A percentile compares a stretch with the other conserved stretches of the same genome.
phyloP scores from a whole-genome alignment of 805 yeast species.

The Nakazawaea peltata region DNA sequence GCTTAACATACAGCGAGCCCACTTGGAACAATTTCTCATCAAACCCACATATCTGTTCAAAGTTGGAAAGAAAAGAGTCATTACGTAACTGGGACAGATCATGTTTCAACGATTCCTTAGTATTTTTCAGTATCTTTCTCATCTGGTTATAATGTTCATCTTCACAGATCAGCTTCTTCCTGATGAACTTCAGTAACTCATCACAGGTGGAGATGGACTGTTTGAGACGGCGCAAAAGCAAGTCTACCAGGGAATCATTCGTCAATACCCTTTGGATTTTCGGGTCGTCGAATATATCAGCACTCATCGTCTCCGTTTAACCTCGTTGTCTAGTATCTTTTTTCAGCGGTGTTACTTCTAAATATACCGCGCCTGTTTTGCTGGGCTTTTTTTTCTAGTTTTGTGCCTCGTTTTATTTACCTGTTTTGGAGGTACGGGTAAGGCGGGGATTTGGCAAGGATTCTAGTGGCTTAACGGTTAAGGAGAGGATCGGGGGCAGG shows the following conservation, averaged over 20 bases:
- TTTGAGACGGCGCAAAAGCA: slow-evolving; percentile 65
- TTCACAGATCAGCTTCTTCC: slow-evolving; percentile 70
- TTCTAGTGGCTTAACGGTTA: too few relatives aligned
- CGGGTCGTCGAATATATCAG: slow-evolving; percentile 34
- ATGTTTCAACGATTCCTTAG: slow-evolving; percentile 39
- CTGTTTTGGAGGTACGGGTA: too few relatives aligned
- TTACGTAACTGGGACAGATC: slow-evolving; percentile 35
- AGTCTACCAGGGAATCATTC: slow-evolving; percentile 72
- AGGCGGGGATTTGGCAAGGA: too few relatives aligned
- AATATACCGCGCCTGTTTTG: too few relatives aligned
- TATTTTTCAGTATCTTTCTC: slow-evolving; percentile 58
- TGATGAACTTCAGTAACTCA: slow-evolving; percentile 73
- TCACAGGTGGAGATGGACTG: slow-evolving; percentile 77
- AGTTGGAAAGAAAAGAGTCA: slow-evolving; percentile 58
- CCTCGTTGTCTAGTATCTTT: neutral
- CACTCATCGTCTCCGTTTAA: slow-evolving; percentile 15
- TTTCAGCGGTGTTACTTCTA: too few relatives aligned
- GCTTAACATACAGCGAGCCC: slow-evolving; percentile 68
- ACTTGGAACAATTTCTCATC: slow-evolving; percentile 71
- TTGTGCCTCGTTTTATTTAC: too few relatives aligned
- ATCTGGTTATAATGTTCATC: slow-evolving; percentile 71
- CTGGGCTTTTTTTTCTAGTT: too few relatives aligned
- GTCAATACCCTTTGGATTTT: slow-evolving; percentile 43
- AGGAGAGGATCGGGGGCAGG: too few relatives aligned
- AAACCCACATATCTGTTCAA: slow-evolving; percentile 63